Base-by-base conservation (phyloP, 2,329 filamentous ascomycete genomes). In the Cladosporium cucumerinum region DNA sequence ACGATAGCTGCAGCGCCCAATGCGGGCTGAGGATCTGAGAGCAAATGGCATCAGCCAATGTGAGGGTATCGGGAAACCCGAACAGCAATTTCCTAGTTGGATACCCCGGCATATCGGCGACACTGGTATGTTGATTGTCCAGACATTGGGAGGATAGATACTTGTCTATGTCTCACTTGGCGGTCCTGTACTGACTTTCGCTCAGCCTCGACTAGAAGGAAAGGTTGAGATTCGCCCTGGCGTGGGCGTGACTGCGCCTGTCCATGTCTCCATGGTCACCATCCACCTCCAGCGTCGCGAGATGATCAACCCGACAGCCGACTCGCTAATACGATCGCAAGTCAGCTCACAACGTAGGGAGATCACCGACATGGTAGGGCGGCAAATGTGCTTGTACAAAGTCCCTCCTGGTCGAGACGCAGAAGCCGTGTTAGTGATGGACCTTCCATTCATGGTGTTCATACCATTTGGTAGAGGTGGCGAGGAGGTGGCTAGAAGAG, bases 61-160 rank as follows among this genome's bases (percentile, higher is more conserved):
- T 99, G 82, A 90, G 95, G 85, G 93, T 99, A 81, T 96, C 93
- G 71, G 95, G 95, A 77, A 93, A 93, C 77, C 93, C 95, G 72
- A 99, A 99, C 81, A 95, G 92, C 81, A 95, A 91, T 81, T 97
- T 97, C 77, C 85, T 98, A 69, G 92, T 98, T 72, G 95, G 95
- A 72, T 99, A 98, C 79, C 95, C 95, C 64, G 95, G 95, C 72
- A 98, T 99, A 79, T 97, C 94, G 64, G 95, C 95, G 74, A 99
- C 95, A 43, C 80, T 97, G 86, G 93, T 97, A 85, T 81, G 92
- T 62, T 34, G 8, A 62, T 21, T 30, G 51, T 54, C 18, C 28
- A 54, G 26, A 54, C 8, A 32, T 54, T 28, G 51, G n/a, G 25
- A n/a, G 51, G 30, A 28, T 21, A 18, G 10, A 34, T 34, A 51